These are phyloP conservation scores for Cryptosporidium tyzzeri DNA, from an alignment of 169 alveolate species.

Conservation along the genomic window DNA sequence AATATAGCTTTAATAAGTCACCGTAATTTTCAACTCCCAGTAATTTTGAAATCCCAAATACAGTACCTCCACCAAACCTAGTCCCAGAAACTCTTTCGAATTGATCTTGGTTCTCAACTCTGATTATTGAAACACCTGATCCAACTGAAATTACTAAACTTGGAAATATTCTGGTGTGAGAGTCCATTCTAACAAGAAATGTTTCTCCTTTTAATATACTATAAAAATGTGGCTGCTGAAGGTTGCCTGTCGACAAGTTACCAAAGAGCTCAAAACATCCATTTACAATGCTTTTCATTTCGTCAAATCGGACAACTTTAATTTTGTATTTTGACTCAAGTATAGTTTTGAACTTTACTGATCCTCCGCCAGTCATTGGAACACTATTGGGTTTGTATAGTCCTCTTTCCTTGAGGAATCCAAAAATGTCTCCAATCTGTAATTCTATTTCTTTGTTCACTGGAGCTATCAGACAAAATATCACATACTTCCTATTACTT, in stretches of 20 bases:
- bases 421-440: constrained; percentile 37
- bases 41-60: constrained; percentile 48
- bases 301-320: constrained; percentile 30
- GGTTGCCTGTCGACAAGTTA: neutral
- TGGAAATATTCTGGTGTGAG: constrained; percentile 15
- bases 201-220: constrained; percentile 12
- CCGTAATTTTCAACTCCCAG: constrained; percentile 20
- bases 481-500: neutral
- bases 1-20: constrained; percentile 38
- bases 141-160: constrained; percentile 49
- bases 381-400: constrained; percentile 24
- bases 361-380: constrained; percentile 74
- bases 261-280: constrained; percentile 44
- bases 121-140: constrained; percentile 67
- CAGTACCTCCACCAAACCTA: constrained; percentile 72
- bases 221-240: neutral
- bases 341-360: constrained; percentile 19
- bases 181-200: constrained; percentile 1
- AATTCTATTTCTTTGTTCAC: constrained; percentile 2
- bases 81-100: constrained; percentile 73
- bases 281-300: constrained; percentile 42
- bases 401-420: constrained; percentile 25
- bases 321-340: constrained; percentile 23
- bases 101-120: constrained; percentile 30
- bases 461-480: constrained; percentile 53